Conservation (phyloP, 192 early-diverging fungal species). For the Geranomyces variabilis region DNA sequence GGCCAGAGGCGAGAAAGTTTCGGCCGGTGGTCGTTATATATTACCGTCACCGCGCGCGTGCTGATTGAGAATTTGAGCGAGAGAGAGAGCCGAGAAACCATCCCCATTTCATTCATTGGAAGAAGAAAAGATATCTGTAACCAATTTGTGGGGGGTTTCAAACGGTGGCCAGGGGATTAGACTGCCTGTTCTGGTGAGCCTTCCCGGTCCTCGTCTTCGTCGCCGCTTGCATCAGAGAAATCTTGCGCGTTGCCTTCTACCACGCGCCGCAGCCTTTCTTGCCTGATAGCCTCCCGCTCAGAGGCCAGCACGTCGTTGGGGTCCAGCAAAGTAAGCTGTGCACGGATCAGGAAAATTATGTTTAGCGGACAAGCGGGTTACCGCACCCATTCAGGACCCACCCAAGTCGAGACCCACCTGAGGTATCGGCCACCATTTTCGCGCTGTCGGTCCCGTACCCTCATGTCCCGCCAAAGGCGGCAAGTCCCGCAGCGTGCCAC, state of each 20-base stretch:
- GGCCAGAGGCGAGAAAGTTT: no score
- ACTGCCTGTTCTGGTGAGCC: neutral
- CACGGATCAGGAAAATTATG: neutral
- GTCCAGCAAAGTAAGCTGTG: slow-evolving; percentile 43
- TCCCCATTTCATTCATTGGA: no score
- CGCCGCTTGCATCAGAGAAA: neutral
- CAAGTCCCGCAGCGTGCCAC: slow-evolving; percentile 58
- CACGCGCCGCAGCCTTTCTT: slow-evolving; percentile 42
- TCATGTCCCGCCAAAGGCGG: slow-evolving; percentile 41
- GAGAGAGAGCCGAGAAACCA: no score
- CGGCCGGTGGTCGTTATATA: no score
- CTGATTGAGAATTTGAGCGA: no score
- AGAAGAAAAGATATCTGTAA: no score
- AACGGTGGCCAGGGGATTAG: no score
- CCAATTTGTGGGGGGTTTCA: no score
- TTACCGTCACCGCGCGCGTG: no score
- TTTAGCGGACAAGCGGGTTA: neutral
- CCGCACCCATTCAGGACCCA: no score
- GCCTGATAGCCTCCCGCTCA: slow-evolving; percentile 39
- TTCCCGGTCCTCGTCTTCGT: neutral
- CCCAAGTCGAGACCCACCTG: slow-evolving; percentile 26
- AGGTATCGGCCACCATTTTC: slow-evolving; percentile 50
- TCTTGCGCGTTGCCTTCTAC: slow-evolving; percentile 7
- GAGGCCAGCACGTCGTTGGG: slow-evolving; percentile 35
- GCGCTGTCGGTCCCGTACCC: slow-evolving; percentile 18